A percentile compares a stretch with the other conserved stretches of the same genome.
These are phyloP conservation scores for Ochetophila trinervis DNA, from an alignment of 306 rosid genomes.

Conservation along the genomic window DNA sequence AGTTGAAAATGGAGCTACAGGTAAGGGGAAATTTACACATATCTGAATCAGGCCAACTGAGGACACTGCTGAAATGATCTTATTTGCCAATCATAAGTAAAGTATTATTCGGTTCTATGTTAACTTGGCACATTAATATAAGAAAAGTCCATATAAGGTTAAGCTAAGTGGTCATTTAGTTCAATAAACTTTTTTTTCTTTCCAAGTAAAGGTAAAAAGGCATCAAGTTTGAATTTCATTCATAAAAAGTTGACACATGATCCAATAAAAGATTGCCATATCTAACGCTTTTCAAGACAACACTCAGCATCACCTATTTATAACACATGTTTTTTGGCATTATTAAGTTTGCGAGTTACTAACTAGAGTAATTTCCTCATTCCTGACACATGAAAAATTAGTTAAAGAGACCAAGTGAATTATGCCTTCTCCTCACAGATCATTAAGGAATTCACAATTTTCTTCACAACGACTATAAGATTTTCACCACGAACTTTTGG, in stretches of 20 bases:
- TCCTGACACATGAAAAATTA: background rate
- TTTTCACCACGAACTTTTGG: no score
- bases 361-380: conserved; percentile 1
- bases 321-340: background rate
- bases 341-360: background rate
- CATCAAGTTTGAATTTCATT: conserved; percentile 1
- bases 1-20: background rate
- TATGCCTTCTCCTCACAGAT: no score
- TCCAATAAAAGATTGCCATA: conserved; percentile 4
- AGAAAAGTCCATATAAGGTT: background rate
- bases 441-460: no score
- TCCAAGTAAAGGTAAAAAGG: background rate
- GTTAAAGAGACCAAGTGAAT: background rate
- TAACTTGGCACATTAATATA: background rate
- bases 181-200: background rate
- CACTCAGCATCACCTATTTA: background rate
- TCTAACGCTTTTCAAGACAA: background rate
- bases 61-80: conserved; percentile 4
- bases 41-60: background rate
- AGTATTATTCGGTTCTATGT: background rate
- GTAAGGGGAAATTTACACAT: background rate
- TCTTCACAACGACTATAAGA: no score
- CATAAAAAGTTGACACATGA: background rate
- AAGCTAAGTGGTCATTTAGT: background rate
- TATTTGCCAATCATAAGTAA: background rate